Evolutionary conservation across 2,329 filamentous ascomycete species (phyloP).

Genomic region (Ceratocystis destructans): DNA sequence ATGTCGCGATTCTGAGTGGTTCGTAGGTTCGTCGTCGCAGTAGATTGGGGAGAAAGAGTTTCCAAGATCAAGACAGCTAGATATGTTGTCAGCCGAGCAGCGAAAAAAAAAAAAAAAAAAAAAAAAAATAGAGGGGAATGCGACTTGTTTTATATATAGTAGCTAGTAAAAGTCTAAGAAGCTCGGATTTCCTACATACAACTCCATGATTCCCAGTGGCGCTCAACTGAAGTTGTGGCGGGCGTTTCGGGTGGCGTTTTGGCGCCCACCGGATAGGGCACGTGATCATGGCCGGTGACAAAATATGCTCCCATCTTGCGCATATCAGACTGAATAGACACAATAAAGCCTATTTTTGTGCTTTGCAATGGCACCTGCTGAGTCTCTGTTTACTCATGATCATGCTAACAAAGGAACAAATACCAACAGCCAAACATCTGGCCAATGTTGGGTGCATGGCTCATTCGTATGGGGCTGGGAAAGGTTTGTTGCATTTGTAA

Average conservation of each 20-base stretch:
- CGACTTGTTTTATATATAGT: neutral
- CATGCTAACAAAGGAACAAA: no score
- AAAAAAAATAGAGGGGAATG: slow-evolving; percentile 3
- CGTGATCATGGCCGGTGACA: neutral
- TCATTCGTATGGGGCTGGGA: neutral
- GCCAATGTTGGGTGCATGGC: no score
- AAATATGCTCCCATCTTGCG: neutral
- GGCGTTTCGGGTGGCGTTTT: neutral
- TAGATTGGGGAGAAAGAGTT: neutral
- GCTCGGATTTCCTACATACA: neutral
- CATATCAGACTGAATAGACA: no score
- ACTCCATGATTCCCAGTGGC: neutral
- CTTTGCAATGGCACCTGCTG: no score
- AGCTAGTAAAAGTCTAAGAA: neutral
- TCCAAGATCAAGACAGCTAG: neutral
- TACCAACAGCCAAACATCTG: no score
- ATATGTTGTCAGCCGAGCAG: neutral
- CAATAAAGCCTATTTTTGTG: no score
- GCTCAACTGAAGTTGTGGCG: neutral
- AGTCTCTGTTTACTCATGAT: no score
- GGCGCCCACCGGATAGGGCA: neutral
- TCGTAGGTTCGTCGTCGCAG: neutral
- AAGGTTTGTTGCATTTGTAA: neutral
- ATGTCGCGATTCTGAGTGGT: neutral
- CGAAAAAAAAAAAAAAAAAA: neutral